Evolutionary conservation across 2,329 filamentous ascomycete genomes (phyloP), one percentile per base, ranked within the genome.

Genomic region (Phyllachora maydis): DNA sequence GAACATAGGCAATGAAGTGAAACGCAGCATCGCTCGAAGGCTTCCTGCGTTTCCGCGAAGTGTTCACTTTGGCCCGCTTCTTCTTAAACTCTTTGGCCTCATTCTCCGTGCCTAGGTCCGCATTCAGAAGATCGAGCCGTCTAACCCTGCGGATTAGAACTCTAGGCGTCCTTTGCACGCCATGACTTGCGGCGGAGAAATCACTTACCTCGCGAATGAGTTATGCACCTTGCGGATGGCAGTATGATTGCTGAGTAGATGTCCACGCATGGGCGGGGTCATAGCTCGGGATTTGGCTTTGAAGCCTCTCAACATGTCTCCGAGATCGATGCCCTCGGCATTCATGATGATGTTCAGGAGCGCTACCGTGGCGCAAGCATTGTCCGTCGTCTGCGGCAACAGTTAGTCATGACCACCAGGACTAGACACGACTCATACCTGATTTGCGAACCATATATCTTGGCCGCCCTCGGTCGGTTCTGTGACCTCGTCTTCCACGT

Each of bases 281-380:
- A 92, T 62, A 9, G 56, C 40, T 32, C 52, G 53, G 0, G 83
- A 91, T 18, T 68, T 65, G 1, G 68, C 50, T 36, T 78, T 85
- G 51, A 95, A 91, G 9, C 56, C 49, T 14, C 55, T 46, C 2
- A 95, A 58, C 28, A 71, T 56, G n/a, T 65, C 49, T 4, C 82
- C 81, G 5, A 93, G 58, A 8, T 67, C 49, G 4, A 81, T 46
- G 0, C 53, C 55, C 0, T 65, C 52, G 13, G 70, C 59, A 40
- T 95, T 95, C 65, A 92, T 90, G 39, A 92, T 54, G 29, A 93
- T 91, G 38, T 95, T 95, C 35, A 93, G 61, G 33, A 95, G 56
- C 4, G 88, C 82, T 21, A 93, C 67, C n/a, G 79, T 88, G 11
- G 81, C 88, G 47, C 88, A 98, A 14, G 81, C 74, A 45, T 91